Base-by-base conservation (phyloP, 2,329 filamentous ascomycete genomes). In the Amauroascus verrucosus region DNA sequence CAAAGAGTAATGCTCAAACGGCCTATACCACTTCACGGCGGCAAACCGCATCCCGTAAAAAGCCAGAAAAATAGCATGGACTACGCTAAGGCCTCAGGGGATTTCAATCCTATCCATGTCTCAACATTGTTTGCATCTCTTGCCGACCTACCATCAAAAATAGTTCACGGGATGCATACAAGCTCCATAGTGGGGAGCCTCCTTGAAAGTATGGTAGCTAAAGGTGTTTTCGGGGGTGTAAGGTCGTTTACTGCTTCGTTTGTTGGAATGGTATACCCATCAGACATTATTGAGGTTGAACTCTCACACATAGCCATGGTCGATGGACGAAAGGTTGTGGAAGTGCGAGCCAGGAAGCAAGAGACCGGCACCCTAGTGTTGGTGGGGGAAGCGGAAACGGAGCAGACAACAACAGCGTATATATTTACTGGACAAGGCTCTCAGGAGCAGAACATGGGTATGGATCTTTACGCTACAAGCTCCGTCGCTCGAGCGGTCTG, bases 111-210 rank as follows among this genome's bases (percentile, higher is more conserved):
- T 22, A 98, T 98, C 58, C 93, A 98, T 76, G 93, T 98, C 40
- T 96, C 93, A 8, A 85, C 93, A 53, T 88, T 96, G 53, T 98
- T 98, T 74, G 87, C 93, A 30, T 88, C 82, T 72, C 98, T 97
- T 64, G 93, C 93, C 67, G 93, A 90, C 69, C 79, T 98, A n/a
- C 90, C 90, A 1, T 93, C 93, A 48, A 98, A 93, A 41, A 98
- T 98, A 65, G 97, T 93, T 1, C 93, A 98, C 68, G 93, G 93
- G 67, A 98, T 98, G 93, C 98, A 97, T 78, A 94, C 90, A 1
- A 97, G 91, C 71, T 93, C 93, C 59, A 87, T 93, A 37, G 91
- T 98, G 28, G 85, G 93, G 64, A 94, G 89, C 67, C 76, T 97
- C 50, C 89, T 98, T 5, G 93, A 98, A 77, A 97, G 89, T 0